Percentiles rank a stretch among this genome's conserved stretches.
Conservation (phyloP, 257 asterid species). For the Primulina huaijiensis region DNA sequence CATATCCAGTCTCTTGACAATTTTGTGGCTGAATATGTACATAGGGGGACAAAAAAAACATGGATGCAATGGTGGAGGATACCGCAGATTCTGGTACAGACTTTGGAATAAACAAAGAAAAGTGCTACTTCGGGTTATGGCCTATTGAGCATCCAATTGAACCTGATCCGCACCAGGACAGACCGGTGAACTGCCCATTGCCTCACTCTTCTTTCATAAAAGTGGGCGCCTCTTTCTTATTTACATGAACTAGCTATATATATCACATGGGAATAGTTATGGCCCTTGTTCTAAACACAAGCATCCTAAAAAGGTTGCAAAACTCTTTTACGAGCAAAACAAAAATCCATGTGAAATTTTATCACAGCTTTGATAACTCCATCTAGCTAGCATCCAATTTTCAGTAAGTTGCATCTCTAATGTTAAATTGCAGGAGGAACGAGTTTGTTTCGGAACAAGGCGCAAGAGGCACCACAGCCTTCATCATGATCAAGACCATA, state of each 20-base stretch:
- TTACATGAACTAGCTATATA: background rate
- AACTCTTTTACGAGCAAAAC: background rate
- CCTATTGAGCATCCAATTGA: background rate
- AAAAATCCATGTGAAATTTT: background rate
- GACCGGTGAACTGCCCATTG: background rate
- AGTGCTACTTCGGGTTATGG: background rate
- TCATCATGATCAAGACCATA: background rate
- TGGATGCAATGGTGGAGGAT: background rate
- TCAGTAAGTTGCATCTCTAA: background rate
- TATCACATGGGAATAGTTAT: no score
- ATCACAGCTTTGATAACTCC: background rate
- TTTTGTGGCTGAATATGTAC: background rate
- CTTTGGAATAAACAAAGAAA: background rate
- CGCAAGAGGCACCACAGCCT: slow-evolving; percentile 1
- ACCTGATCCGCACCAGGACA: background rate
- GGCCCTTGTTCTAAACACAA: background rate
- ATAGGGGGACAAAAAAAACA: background rate
- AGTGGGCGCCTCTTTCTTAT: background rate
- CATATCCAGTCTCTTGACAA: background rate
- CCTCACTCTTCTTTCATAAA: background rate
- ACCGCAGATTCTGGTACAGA: background rate
- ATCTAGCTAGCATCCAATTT: background rate
- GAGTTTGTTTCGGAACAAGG: background rate
- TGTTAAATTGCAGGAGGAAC: background rate
- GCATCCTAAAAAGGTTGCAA: background rate